These are phyloP conservation scores for Ascoidea tarda DNA, from an alignment of 805 yeast species.

Conservation along the genomic window DNA sequence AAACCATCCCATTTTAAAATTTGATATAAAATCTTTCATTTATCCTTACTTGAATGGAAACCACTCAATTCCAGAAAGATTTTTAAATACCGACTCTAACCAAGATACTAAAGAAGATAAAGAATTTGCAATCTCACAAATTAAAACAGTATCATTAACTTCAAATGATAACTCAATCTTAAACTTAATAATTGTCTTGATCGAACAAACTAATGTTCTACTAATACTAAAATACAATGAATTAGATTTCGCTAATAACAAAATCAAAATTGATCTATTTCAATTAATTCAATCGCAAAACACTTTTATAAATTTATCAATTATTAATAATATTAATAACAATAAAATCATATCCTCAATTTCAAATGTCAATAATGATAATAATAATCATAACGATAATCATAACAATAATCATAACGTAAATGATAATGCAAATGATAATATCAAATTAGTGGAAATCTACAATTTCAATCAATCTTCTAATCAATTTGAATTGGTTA, in stretches of 20 bases:
- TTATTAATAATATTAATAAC: conserved; percentile 9
- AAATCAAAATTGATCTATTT: conserved; percentile 12
- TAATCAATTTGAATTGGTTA: conserved; percentile 15
- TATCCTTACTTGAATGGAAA: conserved; percentile 28
- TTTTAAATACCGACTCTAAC: conserved; percentile 17
- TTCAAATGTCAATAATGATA: conserved; percentile 10
- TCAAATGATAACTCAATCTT: conserved; percentile 27
- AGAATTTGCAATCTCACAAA: conserved; percentile 37
- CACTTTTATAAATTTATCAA: conserved; percentile 14
- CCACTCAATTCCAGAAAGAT: conserved; percentile 49
- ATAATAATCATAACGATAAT: conserved; percentile 2
- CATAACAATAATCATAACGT: too few species aligned
- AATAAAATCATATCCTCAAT: not conserved
- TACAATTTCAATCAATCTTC: conserved; percentile 19
- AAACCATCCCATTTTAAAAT: conserved; percentile 31
- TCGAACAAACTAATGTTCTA: conserved; percentile 32
- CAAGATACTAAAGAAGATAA: conserved; percentile 28
- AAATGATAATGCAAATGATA: conserved; percentile 17
- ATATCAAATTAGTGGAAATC: conserved; percentile 18
- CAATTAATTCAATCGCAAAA: conserved; percentile 15
- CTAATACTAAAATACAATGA: conserved; percentile 21
- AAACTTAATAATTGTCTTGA: conserved; percentile 24
- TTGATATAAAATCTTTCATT: conserved; percentile 30
- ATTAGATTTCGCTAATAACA: conserved; percentile 17
- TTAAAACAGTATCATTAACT: conserved; percentile 22